Base-by-base conservation (phyloP, 2,329 filamentous ascomycete species). In the Ascochyta lentis region DNA sequence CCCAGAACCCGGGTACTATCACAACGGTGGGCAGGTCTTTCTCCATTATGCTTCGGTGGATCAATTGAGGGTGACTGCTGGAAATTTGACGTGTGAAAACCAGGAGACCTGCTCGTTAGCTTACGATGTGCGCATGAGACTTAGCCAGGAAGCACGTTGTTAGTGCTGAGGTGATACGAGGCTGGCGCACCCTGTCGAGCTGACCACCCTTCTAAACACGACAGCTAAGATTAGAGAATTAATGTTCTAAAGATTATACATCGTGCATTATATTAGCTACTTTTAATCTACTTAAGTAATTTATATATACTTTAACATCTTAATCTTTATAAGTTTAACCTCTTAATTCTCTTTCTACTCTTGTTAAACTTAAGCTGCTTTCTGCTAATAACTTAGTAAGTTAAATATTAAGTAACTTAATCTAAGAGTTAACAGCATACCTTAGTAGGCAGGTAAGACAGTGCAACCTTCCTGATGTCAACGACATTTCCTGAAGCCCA, bases 341-440 rank as follows among this genome's bases (percentile, higher is more conserved):
- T 52, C 42, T 52, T 35, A 13, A 46, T 38, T 29, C 49, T 46
- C 16, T 46, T 46, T 3, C 49, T 42, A 26, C 37, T 41, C 35
- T 52, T 23, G n/a, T 77, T 69, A 49, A 75, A 76, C 47, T 76
- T 78, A 29, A 87, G 83, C 74, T 84, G 85, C 69, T 80, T 77
- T 7, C 81, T 83, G 0, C 76, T 79, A 45, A 82, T 19, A 19
- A 19, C 19, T 19, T 19, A 19, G n/a, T n/a, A n/a, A n/a, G n/a
- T n/a, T n/a, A n/a, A n/a, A n/a, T n/a, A n/a, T n/a, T n/a, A n/a
- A n/a, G n/a, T n/a, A n/a, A n/a, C n/a, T n/a, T n/a, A n/a, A n/a
- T n/a, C n/a, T n/a, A n/a, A n/a, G n/a, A n/a, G 19, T 19, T 19
- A 19, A 19, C 19, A 19, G 19, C 19, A 19, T 19, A 19, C 19